Evolutionary conservation across 2,329 filamentous ascomycete species (phyloP).

Genomic region (Claviceps arundinis): DNA sequence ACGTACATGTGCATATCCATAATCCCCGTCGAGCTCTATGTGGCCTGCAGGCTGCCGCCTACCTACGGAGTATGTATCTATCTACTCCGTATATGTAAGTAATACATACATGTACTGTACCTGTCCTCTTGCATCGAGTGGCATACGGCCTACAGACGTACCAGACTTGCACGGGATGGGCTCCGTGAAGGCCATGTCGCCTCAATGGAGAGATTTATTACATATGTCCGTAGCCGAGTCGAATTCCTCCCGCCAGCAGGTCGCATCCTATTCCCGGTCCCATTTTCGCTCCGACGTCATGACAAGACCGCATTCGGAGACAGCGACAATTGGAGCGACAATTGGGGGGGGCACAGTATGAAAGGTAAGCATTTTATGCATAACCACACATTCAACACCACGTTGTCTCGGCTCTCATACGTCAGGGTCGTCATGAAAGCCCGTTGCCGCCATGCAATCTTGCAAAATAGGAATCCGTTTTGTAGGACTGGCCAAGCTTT

Average conservation of each 20-base stretch:
- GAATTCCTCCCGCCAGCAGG: not conserved
- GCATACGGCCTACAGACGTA: not conserved
- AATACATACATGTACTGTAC: too few relatives aligned
- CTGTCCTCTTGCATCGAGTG: not conserved
- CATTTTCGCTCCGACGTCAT: not conserved
- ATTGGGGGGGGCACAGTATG: too few relatives aligned
- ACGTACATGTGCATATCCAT: too few relatives aligned
- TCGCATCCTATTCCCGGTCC: not conserved
- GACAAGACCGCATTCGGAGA: not conserved
- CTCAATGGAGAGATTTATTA: not conserved
- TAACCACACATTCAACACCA: not conserved
- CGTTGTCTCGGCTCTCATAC: not conserved
- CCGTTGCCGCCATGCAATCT: not conserved
- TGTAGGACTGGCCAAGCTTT: not conserved
- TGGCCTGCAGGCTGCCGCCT: too few relatives aligned
- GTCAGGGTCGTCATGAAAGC: not conserved
- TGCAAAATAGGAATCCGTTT: not conserved
- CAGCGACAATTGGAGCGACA: too few relatives aligned
- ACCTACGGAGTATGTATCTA: too few relatives aligned
- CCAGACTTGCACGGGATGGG: not conserved
- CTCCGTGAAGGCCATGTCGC: not conserved
- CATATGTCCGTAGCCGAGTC: not conserved
- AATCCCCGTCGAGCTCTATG: too few relatives aligned
- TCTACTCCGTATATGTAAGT: too few relatives aligned
- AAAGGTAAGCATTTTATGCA: not conserved